phyloP scores from a whole-genome alignment of 2,329 filamentous ascomycete genomes.

The Penicillium psychrosexuale region DNA sequence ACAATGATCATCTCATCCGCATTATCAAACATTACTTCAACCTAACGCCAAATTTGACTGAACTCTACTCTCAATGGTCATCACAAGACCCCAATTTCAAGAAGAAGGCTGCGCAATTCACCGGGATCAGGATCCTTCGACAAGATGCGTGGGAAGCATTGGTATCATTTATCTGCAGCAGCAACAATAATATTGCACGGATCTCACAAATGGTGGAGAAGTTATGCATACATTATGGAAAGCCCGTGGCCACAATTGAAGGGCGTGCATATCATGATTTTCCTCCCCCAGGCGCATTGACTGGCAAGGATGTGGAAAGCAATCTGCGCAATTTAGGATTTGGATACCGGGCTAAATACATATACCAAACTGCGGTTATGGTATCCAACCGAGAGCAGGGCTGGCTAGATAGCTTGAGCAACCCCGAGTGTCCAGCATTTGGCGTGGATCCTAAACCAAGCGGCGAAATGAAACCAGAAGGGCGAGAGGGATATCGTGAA shows the following conservation, averaged over 20 bases:
- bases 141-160: slow-evolving; percentile 97
- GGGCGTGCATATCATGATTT: slow-evolving; percentile 81
- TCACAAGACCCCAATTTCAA: slow-evolving; percentile 81
- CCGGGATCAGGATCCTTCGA: slow-evolving; percentile 84
- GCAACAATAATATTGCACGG: slow-evolving; percentile 94
- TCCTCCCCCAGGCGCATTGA: slow-evolving; percentile 71
- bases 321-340: slow-evolving; percentile 82
- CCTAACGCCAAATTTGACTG: slow-evolving; percentile 68
- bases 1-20: slow-evolving; percentile 64
- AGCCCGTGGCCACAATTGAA: slow-evolving; percentile 67
- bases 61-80: slow-evolving; percentile 85
- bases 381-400: slow-evolving; percentile 63
- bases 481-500: slow-evolving; percentile 65
- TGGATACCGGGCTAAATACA: slow-evolving; percentile 91
- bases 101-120: slow-evolving; percentile 79
- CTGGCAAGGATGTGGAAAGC: slow-evolving; percentile 69
- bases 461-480: slow-evolving; percentile 49
- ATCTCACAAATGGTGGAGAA: slow-evolving; percentile 98
- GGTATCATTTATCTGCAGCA: slow-evolving; percentile 94
- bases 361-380: slow-evolving; percentile 77
- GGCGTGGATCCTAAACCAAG: slow-evolving; percentile 45
- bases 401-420: slow-evolving; percentile 77
- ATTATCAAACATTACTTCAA: slow-evolving; percentile 86
- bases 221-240: slow-evolving; percentile 80
- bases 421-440: slow-evolving; percentile 67